Base-by-base conservation (phyloP, 2,329 filamentous ascomycete species). In the Sporothrix protearum region DNA sequence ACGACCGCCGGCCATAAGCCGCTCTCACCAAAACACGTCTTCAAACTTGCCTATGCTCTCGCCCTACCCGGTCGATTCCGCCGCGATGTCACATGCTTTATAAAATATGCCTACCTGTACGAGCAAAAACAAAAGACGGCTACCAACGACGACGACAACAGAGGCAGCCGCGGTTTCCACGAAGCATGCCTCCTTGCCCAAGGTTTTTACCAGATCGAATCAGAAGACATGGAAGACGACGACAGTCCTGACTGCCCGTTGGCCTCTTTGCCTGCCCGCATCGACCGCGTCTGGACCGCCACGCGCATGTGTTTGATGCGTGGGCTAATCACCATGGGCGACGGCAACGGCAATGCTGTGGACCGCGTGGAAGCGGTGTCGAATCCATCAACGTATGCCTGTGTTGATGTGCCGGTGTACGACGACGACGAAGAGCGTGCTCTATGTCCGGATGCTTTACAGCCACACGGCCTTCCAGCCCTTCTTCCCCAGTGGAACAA, bases 271-370 rank as follows among this genome's bases (percentile, higher is more conserved):
- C 36, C 51, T 3, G 7, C 3, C 14, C 64, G 64, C 39, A 53
- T 71, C 53, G 66, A 69, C 45, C 71, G 66, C 45, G n/a, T 71
- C 55, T 71, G 71, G 71, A 36, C 51, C 1, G 71, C 71, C 2
- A 39, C 66, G 2, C 55, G 66, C 30, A 47, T 59, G 9, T 71
- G 69, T 25, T 61, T 69, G 55, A 39, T 71, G 10, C 66, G 71
- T n/a, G 70, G 64, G 8, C 63, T 70, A 45, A 49, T 71, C 16
- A 33, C 25, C 10, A 59, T 59, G 53, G 51, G 57, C 64, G 64
- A 71, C 53, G 63, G 51, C 42, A 51, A 70, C 28, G 68, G 57
- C 19, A 61, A 61, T 14, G 3, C 19, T 2, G 33, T 61, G 33
- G 33, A 36, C 7, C 28, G 55, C 14, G 55, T 59, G 2, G 55